A percentile compares a stretch with the other conserved stretches of the same genome.
Conservation (phyloP, 495 filamentous ascomycete species). For the Aspergillus sparsus region DNA sequence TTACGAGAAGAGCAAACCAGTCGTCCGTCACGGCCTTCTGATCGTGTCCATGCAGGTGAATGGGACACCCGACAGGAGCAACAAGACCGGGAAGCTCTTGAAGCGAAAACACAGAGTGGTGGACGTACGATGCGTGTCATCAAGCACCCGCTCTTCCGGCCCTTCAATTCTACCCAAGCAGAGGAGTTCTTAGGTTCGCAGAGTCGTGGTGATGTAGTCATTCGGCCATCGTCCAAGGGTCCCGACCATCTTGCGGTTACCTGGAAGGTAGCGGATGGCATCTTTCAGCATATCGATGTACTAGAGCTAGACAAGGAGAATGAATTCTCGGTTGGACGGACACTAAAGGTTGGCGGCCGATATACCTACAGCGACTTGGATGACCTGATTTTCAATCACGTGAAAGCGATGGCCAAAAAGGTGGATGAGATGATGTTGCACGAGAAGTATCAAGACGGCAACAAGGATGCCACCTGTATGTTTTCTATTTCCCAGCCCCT, state of each 20-base stretch:
- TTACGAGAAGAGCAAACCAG: conserved; percentile 77
- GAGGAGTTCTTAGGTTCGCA: conserved; percentile 89
- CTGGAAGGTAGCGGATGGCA: conserved; percentile 94
- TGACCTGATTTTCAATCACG: conserved; percentile 94
- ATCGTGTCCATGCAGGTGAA: conserved; percentile 66
- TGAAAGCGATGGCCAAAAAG: conserved; percentile 96
- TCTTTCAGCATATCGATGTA: conserved; percentile 97
- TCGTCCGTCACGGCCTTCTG: conserved; percentile 64
- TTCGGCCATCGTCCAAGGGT: conserved; percentile 90
- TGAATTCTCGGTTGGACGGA: conserved; percentile 86
- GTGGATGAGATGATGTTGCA: conserved; percentile 93
- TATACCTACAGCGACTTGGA: conserved; percentile 95
- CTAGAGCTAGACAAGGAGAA: conserved; percentile 95
- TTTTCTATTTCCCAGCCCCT: background rate
- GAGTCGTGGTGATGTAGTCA: conserved; percentile 84
- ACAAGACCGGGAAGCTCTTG: conserved; percentile 71
- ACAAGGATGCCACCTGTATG: conserved; percentile 82
- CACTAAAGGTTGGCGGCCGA: conserved; percentile 78
- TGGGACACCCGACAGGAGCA: conserved; percentile 86
- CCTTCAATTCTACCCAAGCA: conserved; percentile 90
- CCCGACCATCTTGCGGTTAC: conserved; percentile 93
- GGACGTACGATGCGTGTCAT: conserved; percentile 89
- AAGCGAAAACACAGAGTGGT: conserved; percentile 77
- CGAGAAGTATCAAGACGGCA: conserved; percentile 85
- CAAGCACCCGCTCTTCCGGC: conserved; percentile 92